Evolutionary conservation across 345 rosid species (phyloP).

Genomic region (Melastoma malabathricum): DNA sequence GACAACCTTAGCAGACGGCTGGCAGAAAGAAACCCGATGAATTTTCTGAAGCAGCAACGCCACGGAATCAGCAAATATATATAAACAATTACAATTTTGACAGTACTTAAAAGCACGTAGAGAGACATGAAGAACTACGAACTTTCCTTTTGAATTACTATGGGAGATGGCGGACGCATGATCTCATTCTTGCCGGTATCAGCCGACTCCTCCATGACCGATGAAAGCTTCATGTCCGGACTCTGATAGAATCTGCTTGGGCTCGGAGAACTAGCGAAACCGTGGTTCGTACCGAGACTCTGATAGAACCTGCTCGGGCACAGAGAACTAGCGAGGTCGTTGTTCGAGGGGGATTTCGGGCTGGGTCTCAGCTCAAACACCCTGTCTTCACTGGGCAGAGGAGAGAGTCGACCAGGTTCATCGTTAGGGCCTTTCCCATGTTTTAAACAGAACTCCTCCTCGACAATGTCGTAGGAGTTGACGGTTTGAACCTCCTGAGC

Average conservation of each 20-base stretch:
- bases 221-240: constrained; percentile 34
- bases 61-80: no score
- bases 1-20: no score
- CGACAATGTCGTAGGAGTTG: constrained; percentile 52
- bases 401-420: constrained; percentile 16
- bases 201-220: constrained; percentile 28
- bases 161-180: constrained; percentile 57
- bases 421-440: constrained; percentile 9
- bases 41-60: no score
- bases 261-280: constrained; percentile 24
- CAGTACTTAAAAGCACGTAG: no score
- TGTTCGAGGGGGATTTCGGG: constrained; percentile 21
- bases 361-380: constrained; percentile 16
- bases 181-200: constrained; percentile 26
- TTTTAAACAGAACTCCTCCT: constrained; percentile 35
- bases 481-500: constrained; percentile 90
- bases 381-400: constrained; percentile 41
- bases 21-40: no score
- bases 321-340: constrained; percentile 14
- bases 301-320: no score
- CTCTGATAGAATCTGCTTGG: constrained; percentile 26
- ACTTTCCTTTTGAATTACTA: constrained; percentile 36
- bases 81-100: no score
- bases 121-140: constrained; percentile 6
- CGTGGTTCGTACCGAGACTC: constrained; percentile 3